Evolutionary conservation across 768 basidiomycete species (phyloP).

Genomic region (Cystobasidium onofrii): DNA sequence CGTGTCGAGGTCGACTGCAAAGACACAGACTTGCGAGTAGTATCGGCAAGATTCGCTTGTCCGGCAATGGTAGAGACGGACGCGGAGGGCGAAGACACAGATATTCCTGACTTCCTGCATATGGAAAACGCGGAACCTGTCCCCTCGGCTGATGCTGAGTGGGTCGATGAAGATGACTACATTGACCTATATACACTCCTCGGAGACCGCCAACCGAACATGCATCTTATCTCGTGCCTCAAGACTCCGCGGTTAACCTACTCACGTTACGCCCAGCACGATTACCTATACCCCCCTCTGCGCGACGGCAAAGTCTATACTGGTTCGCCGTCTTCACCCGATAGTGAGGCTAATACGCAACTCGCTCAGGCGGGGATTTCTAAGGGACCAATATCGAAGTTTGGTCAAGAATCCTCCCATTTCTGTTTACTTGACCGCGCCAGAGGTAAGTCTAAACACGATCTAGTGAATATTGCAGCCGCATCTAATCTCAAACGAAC

Average conservation of each 20-base stretch:
- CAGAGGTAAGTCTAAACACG: conserved; percentile 25
- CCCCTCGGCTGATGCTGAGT: conserved; percentile 45
- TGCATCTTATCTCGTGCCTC: conserved; percentile 66
- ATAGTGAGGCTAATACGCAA: not conserved
- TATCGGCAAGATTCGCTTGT: conserved; percentile 70
- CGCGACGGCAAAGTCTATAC: not conserved
- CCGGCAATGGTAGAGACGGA: conserved; percentile 51
- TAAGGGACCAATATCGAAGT: conserved; percentile 52
- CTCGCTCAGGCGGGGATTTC: not conserved
- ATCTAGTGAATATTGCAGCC: not conserved
- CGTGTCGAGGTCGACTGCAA: conserved; percentile 75
- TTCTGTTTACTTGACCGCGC: conserved; percentile 63
- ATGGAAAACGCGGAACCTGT: conserved; percentile 12
- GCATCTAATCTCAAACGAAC: too few relatives aligned
- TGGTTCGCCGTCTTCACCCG: not conserved
- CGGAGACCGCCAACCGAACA: conserved; percentile 51
- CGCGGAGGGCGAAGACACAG: conserved; percentile 41
- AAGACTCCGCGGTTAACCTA: conserved; percentile 75
- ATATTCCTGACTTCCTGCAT: not conserved
- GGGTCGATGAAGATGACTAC: conserved; percentile 76
- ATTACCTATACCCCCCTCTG: not conserved
- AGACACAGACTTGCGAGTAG: conserved; percentile 64
- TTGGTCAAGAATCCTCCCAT: conserved; percentile 77
- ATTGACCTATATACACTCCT: conserved; percentile 66
- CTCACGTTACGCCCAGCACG: conserved; percentile 47